Evolutionary conservation across 2,329 filamentous ascomycete genomes (phyloP), one percentile per base, ranked within the genome.

Genomic region (Talaromyces marneffei): DNA sequence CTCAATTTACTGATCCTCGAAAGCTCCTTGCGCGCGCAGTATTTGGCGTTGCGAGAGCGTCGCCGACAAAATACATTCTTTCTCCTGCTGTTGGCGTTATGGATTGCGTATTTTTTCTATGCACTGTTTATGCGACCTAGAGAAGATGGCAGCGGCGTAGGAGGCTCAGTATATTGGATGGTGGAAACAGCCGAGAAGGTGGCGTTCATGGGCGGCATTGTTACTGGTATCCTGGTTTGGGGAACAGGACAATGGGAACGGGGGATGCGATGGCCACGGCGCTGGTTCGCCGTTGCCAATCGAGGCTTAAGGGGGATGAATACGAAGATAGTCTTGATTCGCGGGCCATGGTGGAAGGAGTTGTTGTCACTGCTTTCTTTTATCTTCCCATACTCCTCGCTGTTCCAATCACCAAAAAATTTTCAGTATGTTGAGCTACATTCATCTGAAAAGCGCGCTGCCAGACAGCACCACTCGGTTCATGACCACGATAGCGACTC

Each of bases 1-100:
- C 87, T 99, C 70, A 99, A 99, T 77, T 88, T 99, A 25, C 85
- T 99, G 62, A 95, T 99, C 69, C 90, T 99, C 75, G 94, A 99
- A 75, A 92, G 91, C 54, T 96, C 92, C 4, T 82, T 99, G 37
- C 91, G 94, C 66, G 88, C 91, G 25, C 94, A 99, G 70, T 97
- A 95, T 76, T 86, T 99, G 61, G 90, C 92, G 65, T 83, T 97
- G 48, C 90, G 93, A 62, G 90, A 92, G 52, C 88, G 94, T 44
- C 85, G 92, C 53, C 88, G 94, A 16, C 91, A 97, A 69, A 93
- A 99, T 75, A 92, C 91, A 2, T 95, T 97, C 77, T 96, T 97
- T 71, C 80, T 97, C 23, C 82, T 89, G 18, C 81, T 96, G 10
- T 83, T 99, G 29, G 84, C 84, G 3, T 71, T 88, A 29, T 99